Percentiles rank a stretch among this genome's conserved stretches.
phyloP scores from a whole-genome alignment of 345 rosid genomes.

The Arabidopsis thaliana region DNA sequence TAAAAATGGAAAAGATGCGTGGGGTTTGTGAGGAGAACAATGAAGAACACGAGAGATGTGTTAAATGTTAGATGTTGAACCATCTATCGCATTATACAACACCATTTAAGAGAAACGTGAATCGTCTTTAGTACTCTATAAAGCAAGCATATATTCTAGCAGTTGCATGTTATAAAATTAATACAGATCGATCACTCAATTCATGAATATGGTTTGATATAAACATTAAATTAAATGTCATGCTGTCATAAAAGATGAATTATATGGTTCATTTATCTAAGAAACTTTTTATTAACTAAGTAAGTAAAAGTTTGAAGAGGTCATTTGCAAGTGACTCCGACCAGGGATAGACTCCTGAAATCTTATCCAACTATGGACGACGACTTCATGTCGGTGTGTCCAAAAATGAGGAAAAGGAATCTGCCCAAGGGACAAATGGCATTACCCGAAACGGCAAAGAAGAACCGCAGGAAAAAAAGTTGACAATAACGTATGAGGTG shows the following conservation, averaged over 20 bases:
- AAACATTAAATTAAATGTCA: background rate
- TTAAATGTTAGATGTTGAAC: constrained; percentile 36
- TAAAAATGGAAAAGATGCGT: constrained; percentile 32
- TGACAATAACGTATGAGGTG: background rate
- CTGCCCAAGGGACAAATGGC: background rate
- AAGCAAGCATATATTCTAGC: background rate
- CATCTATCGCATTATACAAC: constrained; percentile 2
- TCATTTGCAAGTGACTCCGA: background rate
- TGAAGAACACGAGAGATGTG: constrained; percentile 24
- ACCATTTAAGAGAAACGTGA: constrained; percentile 30
- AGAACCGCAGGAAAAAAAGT: background rate
- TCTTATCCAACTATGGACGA: constrained; percentile 8
- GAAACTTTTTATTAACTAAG: background rate
- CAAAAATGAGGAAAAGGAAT: constrained; percentile 6
- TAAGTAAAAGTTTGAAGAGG: background rate
- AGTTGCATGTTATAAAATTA: constrained; percentile 9
- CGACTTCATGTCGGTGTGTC: background rate
- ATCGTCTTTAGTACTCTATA: background rate
- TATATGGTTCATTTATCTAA: constrained; percentile 1
- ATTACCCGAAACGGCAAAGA: constrained; percentile 19
- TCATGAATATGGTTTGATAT: constrained; percentile 3
- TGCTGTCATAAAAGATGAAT: background rate
- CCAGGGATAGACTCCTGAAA: background rate
- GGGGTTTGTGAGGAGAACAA: constrained; percentile 28
- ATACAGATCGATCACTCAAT: background rate